Conservation (phyloP, 345 rosid species). For the Salix exigua region DNA sequence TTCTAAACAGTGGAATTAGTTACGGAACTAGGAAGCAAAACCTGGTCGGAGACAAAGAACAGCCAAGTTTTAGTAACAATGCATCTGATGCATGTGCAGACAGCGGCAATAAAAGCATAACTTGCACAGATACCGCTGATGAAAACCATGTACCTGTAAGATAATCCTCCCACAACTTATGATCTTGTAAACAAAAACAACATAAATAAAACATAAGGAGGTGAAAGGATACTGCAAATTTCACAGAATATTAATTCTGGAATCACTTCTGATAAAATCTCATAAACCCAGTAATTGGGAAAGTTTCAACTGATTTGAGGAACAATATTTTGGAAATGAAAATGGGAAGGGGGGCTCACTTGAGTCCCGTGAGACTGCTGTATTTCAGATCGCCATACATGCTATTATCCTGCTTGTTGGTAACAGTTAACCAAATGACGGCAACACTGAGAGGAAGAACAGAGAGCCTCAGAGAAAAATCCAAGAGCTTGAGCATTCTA, state of each 20-base stretch:
- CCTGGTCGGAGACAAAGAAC: slow-evolving; percentile 89
- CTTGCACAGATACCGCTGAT: slow-evolving; percentile 56
- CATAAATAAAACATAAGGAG: neutral
- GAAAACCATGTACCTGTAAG: slow-evolving; percentile 62
- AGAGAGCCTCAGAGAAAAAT: slow-evolving; percentile 61
- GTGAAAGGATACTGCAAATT: neutral
- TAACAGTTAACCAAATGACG: slow-evolving; percentile 71
- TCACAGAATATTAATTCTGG: neutral
- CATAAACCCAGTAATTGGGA: neutral
- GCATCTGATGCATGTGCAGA: slow-evolving; percentile 53
- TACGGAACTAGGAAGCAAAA: slow-evolving; percentile 5
- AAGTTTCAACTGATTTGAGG: neutral
- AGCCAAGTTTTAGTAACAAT: slow-evolving; percentile 68
- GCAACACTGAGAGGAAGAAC: slow-evolving; percentile 74
- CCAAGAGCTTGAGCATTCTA: slow-evolving; percentile 47
- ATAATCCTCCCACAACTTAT: neutral
- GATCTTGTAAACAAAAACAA: neutral
- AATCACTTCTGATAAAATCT: neutral
- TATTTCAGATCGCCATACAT: slow-evolving; percentile 51
- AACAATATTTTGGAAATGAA: neutral
- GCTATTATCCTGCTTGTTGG: slow-evolving; percentile 57
- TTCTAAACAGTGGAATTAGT: neutral
- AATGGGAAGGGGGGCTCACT: slow-evolving; percentile 33
- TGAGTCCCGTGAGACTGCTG: slow-evolving; percentile 65
- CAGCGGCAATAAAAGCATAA: slow-evolving; percentile 62